Evolutionary conservation across 2,329 filamentous ascomycete genomes (phyloP).

Genomic region (Colletotrichum sp.): DNA sequence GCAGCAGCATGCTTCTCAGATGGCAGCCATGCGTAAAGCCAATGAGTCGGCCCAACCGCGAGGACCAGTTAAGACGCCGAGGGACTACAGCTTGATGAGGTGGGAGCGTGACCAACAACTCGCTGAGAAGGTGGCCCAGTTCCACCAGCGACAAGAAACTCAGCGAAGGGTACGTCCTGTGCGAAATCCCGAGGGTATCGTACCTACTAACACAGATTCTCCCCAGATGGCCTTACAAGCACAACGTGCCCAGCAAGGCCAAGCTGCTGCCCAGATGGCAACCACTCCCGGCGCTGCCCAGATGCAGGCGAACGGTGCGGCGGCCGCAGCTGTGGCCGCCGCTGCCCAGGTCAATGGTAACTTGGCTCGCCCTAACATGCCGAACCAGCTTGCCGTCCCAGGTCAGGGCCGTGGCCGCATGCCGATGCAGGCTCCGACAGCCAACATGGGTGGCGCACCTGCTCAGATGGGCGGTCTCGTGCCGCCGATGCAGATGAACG

Average conservation of each 20-base stretch:
- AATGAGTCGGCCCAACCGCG: slow-evolving; percentile 64
- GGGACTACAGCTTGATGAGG: slow-evolving; percentile 89
- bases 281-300: slow-evolving; percentile 37
- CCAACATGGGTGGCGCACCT: slow-evolving; percentile 53
- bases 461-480: slow-evolving; percentile 58
- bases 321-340: slow-evolving; percentile 11
- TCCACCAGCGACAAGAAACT: slow-evolving; percentile 64
- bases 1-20: slow-evolving; percentile 79
- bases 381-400: slow-evolving; percentile 50
- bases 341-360: slow-evolving; percentile 26
- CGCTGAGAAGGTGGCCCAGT: slow-evolving; percentile 63
- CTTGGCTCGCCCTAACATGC: slow-evolving; percentile 45
- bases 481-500: slow-evolving; percentile 65
- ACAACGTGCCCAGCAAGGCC: slow-evolving; percentile 48
- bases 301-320: slow-evolving; percentile 28
- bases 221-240: slow-evolving; percentile 43
- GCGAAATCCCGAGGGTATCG: not conserved
- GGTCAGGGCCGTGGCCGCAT: slow-evolving; percentile 56
- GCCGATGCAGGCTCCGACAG: slow-evolving; percentile 58
- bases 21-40: slow-evolving; percentile 82
- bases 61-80: slow-evolving; percentile 73
- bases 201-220: slow-evolving; percentile 31
- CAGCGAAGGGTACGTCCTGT: slow-evolving; percentile 57
- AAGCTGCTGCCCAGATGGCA: slow-evolving; percentile 48
- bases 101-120: slow-evolving; percentile 81